Percentiles rank a stretch among this genome's conserved stretches.
Evolutionary conservation across 179 eudicot genomes (phyloP).

Genomic region (Corrigiola litoralis): DNA sequence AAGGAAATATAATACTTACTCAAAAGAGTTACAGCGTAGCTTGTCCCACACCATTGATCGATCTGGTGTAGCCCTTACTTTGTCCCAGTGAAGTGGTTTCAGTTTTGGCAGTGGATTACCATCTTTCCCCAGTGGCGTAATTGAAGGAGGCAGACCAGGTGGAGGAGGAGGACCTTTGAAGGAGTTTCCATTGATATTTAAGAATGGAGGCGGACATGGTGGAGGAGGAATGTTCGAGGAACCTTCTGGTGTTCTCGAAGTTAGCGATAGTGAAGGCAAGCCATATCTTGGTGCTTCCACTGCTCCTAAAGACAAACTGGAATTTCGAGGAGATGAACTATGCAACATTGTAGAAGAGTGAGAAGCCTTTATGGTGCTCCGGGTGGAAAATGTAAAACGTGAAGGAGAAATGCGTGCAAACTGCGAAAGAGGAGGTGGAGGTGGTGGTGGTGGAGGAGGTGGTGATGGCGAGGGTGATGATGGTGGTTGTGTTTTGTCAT

Average conservation of each 20-base stretch:
- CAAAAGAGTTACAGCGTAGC: conserved; percentile 81
- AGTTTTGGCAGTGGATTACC: conserved; percentile 81
- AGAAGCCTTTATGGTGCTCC: conserved; percentile 1
- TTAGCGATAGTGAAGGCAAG: conserved; percentile 13
- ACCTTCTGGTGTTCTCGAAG: conserved; percentile 22
- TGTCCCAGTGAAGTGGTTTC: conserved; percentile 99
- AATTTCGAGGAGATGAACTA: conserved; percentile 12
- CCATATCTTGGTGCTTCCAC: conserved; percentile 11
- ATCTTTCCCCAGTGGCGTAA: conserved; percentile 58
- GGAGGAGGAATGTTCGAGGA: conserved; percentile 54
- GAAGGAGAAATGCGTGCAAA: conserved; percentile 15
- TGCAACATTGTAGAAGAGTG: conserved; percentile 9
- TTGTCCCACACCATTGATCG: conserved; percentile 95
- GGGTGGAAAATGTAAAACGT: conserved; percentile 3
- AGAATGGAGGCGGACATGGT: conserved; percentile 51
- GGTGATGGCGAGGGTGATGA: conserved; percentile 20
- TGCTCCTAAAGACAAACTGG: conserved; percentile 24
- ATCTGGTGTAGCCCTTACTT: conserved; percentile 83
- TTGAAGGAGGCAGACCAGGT: conserved; percentile 27
- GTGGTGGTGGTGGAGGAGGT: conserved; percentile 23
- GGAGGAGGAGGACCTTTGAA: conserved; percentile 61
- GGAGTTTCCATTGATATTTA: conserved; percentile 24
- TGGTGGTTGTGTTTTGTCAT: not conserved
- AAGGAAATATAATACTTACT: conserved; percentile 42
- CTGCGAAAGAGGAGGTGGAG: conserved; percentile 36